Evolutionary conservation across 495 filamentous ascomycete genomes (phyloP).

Genomic region (Hypoxylon rickii): DNA sequence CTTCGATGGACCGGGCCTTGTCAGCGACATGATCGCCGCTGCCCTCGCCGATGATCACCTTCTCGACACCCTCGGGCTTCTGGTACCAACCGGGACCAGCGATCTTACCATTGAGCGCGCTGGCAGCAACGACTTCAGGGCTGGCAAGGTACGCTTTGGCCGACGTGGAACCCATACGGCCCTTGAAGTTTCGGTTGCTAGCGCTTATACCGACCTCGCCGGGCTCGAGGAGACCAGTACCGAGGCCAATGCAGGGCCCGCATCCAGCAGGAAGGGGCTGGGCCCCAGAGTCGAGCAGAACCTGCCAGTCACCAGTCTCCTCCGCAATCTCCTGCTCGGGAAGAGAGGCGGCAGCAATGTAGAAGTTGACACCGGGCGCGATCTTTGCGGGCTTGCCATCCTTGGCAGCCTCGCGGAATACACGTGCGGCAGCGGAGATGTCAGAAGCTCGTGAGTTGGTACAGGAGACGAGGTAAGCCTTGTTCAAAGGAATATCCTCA

Average conservation of each 20-base stretch:
- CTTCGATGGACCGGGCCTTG: constrained; percentile 63
- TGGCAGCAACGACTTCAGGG: constrained; percentile 86
- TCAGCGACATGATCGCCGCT: constrained; percentile 65
- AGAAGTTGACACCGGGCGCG: constrained; percentile 78
- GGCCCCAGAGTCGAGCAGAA: constrained; percentile 79
- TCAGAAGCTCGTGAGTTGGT: constrained; percentile 88
- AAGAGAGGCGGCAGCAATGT: constrained; percentile 86
- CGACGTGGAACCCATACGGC: constrained; percentile 82
- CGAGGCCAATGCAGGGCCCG: constrained; percentile 89
- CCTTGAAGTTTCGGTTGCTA: constrained; percentile 92
- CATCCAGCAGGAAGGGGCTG: constrained; percentile 77
- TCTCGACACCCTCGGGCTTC: constrained; percentile 65
- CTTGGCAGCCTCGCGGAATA: constrained; percentile 78
- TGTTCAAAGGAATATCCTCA: constrained; percentile 75
- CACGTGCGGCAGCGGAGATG: constrained; percentile 78
- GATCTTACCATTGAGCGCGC: constrained; percentile 79
- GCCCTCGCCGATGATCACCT: constrained; percentile 72
- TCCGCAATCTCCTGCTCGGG: constrained; percentile 81
- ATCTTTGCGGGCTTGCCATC: constrained; percentile 71
- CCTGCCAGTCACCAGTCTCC: constrained; percentile 85
- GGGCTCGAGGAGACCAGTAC: constrained; percentile 78
- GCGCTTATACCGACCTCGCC: constrained; percentile 90
- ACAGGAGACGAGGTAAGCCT: constrained; percentile 89
- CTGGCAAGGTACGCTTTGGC: constrained; percentile 82
- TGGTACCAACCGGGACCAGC: constrained; percentile 82